Base-by-base conservation (phyloP, 2,329 filamentous ascomycete genomes). In the Orbilia javanica region DNA sequence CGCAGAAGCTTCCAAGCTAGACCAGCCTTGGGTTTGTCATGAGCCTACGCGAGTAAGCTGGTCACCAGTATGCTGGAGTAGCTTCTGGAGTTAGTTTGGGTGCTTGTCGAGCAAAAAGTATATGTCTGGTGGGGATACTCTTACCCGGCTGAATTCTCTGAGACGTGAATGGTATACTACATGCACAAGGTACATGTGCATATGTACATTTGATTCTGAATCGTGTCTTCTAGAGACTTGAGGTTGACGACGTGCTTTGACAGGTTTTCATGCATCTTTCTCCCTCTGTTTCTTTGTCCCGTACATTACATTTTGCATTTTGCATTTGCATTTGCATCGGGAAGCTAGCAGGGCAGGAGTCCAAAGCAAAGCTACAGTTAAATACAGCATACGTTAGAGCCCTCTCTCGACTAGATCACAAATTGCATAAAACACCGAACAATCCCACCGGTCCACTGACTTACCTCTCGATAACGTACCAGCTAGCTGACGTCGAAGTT, bases 1-100 rank as follows among this genome's bases (percentile, higher is more conserved):
- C 60, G 69, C 57, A 65, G 52, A 36, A 20, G n/a, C 4, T 25
- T 60, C 55, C 31, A n/a, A 39, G 55, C 55, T 60, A 42, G 34
- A 39, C 18, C 15, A 31, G 27, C 31, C 55, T 18, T 34, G 27
- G 52, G 31, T 55, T 36, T 15, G 27, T 55, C 27, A 55, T 55
- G 53, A 42, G 31, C 53, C 10, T 60, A 60, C 29, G 53, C 53
- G 53, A 60, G 53, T 25, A 55, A 34, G 15, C 29, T 36, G 53
- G 20, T 39, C 34, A 60, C 31, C 20, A 60, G 29, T 36, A n/a
- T 34, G 22, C 52, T 20, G 27, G 8, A 42, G 15, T 42, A 27
- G 31, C 3, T 57, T 3, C 52, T 22, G 7, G 52, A 22, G 22
- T 57, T 36, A 44, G 42, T n/a, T 44, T n/a, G n/a, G n/a, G n/a